phyloP scores from a whole-genome alignment of 2,329 filamentous ascomycete genomes.

The Penicillium sp. region DNA sequence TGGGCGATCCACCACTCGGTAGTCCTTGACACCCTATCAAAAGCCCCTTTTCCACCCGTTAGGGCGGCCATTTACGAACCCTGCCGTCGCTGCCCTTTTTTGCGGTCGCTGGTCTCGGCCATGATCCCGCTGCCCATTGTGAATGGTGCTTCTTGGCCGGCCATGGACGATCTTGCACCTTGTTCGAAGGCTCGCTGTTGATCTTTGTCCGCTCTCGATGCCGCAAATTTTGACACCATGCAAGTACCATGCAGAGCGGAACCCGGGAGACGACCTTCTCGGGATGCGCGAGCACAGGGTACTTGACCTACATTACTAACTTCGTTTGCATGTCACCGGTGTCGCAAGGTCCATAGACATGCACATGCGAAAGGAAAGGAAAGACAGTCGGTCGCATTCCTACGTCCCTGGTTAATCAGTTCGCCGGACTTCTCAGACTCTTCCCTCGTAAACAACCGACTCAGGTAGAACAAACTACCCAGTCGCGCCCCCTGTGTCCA shows the following conservation, averaged over 20 bases:
- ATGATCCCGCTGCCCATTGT: slow-evolving; percentile 1
- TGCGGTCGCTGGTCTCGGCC: slow-evolving; percentile 1
- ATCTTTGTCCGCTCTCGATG: slow-evolving; percentile 11
- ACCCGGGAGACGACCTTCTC: not conserved
- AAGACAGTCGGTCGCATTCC: too few relatives aligned
- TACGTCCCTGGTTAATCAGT: too few relatives aligned
- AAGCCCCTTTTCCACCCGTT: slow-evolving; percentile 21
- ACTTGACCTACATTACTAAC: not conserved
- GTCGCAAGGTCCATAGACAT: too few relatives aligned
- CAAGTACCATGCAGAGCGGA: slow-evolving; percentile 18
- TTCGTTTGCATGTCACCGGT: too few relatives aligned
- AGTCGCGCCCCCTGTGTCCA: not conserved
- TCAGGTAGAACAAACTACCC: too few relatives aligned
- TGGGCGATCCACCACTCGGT: slow-evolving; percentile 13
- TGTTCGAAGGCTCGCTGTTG: slow-evolving; percentile 5
- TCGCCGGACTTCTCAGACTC: not conserved
- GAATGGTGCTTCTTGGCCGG: slow-evolving; percentile 9
- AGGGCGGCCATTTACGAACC: slow-evolving; percentile 12
- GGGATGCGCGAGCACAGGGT: not conserved
- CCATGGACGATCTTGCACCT: slow-evolving; percentile 4
- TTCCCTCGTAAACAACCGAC: not conserved
- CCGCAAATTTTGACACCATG: slow-evolving; percentile 12
- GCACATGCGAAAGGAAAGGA: too few relatives aligned
- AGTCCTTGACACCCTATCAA: slow-evolving; percentile 15
- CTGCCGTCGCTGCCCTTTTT: slow-evolving; percentile 14